These are phyloP conservation scores for Triticum urartu DNA, from an alignment of 176 grass and related monocot genomes.

Conservation along the genomic window DNA sequence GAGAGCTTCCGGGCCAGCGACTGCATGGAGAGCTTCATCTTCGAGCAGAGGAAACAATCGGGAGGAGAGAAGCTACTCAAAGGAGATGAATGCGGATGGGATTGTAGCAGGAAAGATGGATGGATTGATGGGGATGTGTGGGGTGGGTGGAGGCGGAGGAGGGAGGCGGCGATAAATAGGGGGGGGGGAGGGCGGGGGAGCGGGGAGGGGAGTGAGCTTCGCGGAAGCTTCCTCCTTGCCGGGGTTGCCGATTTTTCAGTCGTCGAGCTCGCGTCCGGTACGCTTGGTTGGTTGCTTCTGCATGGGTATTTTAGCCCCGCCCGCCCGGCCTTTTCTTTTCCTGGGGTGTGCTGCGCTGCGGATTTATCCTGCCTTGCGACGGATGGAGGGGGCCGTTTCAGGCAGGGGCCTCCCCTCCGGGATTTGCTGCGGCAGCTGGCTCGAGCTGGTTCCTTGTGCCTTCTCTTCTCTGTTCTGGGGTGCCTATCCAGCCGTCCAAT, in stretches of 20 bases:
- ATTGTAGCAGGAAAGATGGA: background rate
- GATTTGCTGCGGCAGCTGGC: slow-evolving; percentile 3
- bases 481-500: no score
- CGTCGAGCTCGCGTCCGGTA: background rate
- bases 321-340: background rate
- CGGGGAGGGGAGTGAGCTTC: slow-evolving; percentile 54
- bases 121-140: background rate
- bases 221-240: slow-evolving; percentile 45
- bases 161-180: slow-evolving; percentile 32
- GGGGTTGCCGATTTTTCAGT: slow-evolving; percentile 17
- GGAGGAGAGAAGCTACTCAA: background rate
- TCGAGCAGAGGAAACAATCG: background rate
- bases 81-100: background rate
- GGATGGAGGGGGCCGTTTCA: background rate
- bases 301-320: background rate
- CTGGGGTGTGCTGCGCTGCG: background rate
- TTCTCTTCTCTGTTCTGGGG: background rate
- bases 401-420: background rate
- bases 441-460: background rate
- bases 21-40: slow-evolving; percentile 75
- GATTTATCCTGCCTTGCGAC: slow-evolving; percentile 5
- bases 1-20: slow-evolving; percentile 58
- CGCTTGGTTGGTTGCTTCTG: background rate
- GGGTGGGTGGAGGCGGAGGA: background rate
- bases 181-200: background rate